phyloP scores from a whole-genome alignment of 805 yeast genomes.

The Yarrowia yakushimensis region DNA sequence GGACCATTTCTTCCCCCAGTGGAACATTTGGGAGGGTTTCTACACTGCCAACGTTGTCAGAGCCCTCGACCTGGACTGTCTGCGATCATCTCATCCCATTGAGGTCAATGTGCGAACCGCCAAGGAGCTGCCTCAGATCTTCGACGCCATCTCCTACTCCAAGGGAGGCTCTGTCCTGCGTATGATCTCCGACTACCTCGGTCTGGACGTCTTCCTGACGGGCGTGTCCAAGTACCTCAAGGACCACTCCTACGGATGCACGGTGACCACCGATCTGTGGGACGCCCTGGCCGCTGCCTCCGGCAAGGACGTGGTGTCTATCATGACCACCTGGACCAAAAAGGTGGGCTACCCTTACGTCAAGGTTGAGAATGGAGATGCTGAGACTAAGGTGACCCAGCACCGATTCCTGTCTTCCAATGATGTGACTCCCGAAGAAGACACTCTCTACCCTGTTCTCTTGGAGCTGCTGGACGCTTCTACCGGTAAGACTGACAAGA shows the following conservation, averaged over 20 bases:
- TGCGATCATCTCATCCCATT: constrained; percentile 71
- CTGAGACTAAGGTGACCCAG: constrained; percentile 48
- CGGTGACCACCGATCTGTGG: constrained; percentile 74
- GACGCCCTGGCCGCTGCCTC: constrained; percentile 57
- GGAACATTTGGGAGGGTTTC: constrained; percentile 76
- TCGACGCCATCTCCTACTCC: constrained; percentile 75
- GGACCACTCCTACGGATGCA: constrained; percentile 62
- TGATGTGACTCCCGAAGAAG: constrained; percentile 56
- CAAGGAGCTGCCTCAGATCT: constrained; percentile 73
- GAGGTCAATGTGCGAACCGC: constrained; percentile 76
- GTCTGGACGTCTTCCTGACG: constrained; percentile 61
- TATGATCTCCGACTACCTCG: constrained; percentile 71
- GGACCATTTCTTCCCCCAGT: constrained; percentile 67
- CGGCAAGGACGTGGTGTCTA: constrained; percentile 53
- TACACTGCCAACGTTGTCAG: constrained; percentile 71
- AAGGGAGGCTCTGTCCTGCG: constrained; percentile 76
- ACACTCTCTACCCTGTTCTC: constrained; percentile 51
- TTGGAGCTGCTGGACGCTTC: constrained; percentile 54
- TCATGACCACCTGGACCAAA: constrained; percentile 70
- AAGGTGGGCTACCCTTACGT: constrained; percentile 72
- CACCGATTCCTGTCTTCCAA: constrained; percentile 61
- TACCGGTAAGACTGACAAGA: constrained; percentile 55
- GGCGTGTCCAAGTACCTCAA: constrained; percentile 71
- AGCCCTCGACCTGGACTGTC: constrained; percentile 70
- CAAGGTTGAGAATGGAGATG: constrained; percentile 44